Conservation (phyloP, 2,329 filamentous ascomycete genomes). For the Coleophoma eucalyptorum region DNA sequence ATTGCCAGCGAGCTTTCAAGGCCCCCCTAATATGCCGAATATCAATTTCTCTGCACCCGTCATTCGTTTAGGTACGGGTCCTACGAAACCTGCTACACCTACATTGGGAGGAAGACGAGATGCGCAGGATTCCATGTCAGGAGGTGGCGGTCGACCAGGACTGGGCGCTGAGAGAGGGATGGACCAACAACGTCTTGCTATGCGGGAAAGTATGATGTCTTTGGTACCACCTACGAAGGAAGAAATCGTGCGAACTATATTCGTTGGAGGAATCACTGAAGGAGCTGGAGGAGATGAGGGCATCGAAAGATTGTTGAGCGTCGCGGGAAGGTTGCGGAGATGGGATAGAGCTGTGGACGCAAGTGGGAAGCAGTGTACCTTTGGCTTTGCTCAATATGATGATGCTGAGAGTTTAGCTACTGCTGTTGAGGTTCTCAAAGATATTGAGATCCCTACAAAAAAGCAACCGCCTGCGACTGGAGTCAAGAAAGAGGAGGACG, state of each 20-base stretch:
- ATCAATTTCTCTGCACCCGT: constrained; percentile 98
- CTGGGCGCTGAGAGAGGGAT: constrained; percentile 40
- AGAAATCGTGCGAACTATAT: constrained; percentile 88
- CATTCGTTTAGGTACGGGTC: constrained; percentile 82
- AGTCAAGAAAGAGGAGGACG: constrained; percentile 36
- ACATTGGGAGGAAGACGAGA: constrained; percentile 41
- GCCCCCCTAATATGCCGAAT: constrained; percentile 87
- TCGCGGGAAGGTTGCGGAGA: constrained; percentile 75
- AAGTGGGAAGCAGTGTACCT: constrained; percentile 78
- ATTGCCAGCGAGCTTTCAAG: constrained; percentile 80
- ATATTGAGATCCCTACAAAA: constrained; percentile 77
- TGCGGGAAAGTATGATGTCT: constrained; percentile 66
- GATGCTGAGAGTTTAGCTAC: constrained; percentile 83
- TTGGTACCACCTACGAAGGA: constrained; percentile 81
- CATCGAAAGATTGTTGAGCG: constrained; percentile 72
- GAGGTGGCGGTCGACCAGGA: constrained; percentile 32
- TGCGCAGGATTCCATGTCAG: constrained; percentile 33
- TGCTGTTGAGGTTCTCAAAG: constrained; percentile 79
- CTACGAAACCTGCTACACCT: constrained; percentile 52
- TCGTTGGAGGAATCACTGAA: constrained; percentile 81
- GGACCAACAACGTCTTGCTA: constrained; percentile 63
- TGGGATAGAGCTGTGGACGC: constrained; percentile 77
- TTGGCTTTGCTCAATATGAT: constrained; percentile 95
- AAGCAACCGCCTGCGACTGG: constrained; percentile 55
- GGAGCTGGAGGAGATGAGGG: constrained; percentile 73